phyloP scores from a whole-genome alignment of 495 filamentous ascomycete genomes.

The Neurospora cerealis region DNA sequence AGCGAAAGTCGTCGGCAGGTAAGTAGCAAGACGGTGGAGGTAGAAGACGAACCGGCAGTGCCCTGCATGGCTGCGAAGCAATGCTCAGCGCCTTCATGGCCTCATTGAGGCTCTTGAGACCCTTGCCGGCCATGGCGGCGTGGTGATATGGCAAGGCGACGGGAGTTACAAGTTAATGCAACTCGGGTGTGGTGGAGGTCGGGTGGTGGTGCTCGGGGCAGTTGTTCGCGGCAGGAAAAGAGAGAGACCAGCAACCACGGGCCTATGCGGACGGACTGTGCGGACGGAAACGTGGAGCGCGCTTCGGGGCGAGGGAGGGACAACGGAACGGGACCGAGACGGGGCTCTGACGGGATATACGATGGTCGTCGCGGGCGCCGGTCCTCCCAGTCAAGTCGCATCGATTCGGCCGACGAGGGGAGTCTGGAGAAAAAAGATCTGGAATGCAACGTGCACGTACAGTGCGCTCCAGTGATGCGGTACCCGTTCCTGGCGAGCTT shows the following conservation, averaged over 20 bases:
- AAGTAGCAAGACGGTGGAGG: not conserved
- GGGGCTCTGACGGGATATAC: not conserved
- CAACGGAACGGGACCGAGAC: not conserved
- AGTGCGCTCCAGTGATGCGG: not conserved
- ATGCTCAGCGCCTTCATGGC: conserved; percentile 34
- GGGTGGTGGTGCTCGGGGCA: not conserved
- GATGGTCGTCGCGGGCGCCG: not conserved
- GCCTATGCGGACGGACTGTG: not conserved
- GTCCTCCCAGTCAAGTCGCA: not conserved
- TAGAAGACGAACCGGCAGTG: conserved; percentile 15
- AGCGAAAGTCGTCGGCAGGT: not conserved
- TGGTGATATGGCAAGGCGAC: not conserved
- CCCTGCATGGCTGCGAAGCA: conserved; percentile 29
- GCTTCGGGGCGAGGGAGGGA: not conserved
- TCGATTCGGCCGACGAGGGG: not conserved
- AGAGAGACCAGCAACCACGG: not conserved
- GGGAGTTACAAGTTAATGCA: conserved; percentile 4
- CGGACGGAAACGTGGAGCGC: not conserved
- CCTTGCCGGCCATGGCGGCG: conserved; percentile 32
- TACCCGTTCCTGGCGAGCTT: not conserved
- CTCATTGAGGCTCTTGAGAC: conserved; percentile 36
- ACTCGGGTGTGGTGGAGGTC: not conserved
- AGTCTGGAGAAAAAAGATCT: conserved; percentile 18
- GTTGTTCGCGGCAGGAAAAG: not conserved
- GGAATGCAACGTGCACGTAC: conserved; percentile 15